These are phyloP conservation scores for Ogataea paraovalis DNA, from an alignment of 805 yeast genomes.

Conservation along the genomic window DNA sequence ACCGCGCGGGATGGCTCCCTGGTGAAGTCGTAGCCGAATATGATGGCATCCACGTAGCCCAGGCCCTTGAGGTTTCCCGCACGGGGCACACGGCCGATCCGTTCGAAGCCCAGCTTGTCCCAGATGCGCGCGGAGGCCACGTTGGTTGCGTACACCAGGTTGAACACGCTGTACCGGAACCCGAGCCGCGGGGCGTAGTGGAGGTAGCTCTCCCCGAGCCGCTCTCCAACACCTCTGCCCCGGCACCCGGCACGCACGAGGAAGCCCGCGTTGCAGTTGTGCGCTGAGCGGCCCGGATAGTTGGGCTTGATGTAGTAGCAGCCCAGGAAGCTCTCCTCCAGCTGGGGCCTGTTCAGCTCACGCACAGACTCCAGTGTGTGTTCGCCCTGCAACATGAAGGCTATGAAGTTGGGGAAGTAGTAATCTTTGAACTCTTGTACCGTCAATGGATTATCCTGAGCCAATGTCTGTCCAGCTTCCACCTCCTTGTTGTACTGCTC, in stretches of 20 bases:
- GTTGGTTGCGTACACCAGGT: slow-evolving; percentile 81
- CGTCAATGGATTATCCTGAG: slow-evolving; percentile 42
- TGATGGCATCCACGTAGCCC: slow-evolving; percentile 67
- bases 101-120: slow-evolving; percentile 78
- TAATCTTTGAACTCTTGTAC: slow-evolving; percentile 52
- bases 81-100: slow-evolving; percentile 70
- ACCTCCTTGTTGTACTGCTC: slow-evolving; percentile 61
- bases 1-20: too few species aligned
- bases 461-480: slow-evolving; percentile 74
- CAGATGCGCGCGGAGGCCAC: slow-evolving; percentile 71
- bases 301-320: slow-evolving; percentile 83
- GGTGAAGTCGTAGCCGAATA: slow-evolving; percentile 59
- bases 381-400: slow-evolving; percentile 44
- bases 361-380: slow-evolving; percentile 22
- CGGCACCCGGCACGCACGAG: slow-evolving; percentile 57
- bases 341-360: slow-evolving; percentile 29
- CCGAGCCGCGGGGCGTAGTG: slow-evolving; percentile 76
- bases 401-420: slow-evolving; percentile 68
- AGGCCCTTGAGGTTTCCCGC: slow-evolving; percentile 72
- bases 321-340: slow-evolving; percentile 57
- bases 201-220: slow-evolving; percentile 65
- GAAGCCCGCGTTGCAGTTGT: slow-evolving; percentile 86
- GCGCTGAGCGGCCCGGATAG: slow-evolving; percentile 79
- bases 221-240: slow-evolving; percentile 59
- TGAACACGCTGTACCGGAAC: slow-evolving; percentile 78